These are phyloP conservation scores for Podila clonocystis DNA, from an alignment of 192 early-diverging fungal species.

Conservation along the genomic window DNA sequence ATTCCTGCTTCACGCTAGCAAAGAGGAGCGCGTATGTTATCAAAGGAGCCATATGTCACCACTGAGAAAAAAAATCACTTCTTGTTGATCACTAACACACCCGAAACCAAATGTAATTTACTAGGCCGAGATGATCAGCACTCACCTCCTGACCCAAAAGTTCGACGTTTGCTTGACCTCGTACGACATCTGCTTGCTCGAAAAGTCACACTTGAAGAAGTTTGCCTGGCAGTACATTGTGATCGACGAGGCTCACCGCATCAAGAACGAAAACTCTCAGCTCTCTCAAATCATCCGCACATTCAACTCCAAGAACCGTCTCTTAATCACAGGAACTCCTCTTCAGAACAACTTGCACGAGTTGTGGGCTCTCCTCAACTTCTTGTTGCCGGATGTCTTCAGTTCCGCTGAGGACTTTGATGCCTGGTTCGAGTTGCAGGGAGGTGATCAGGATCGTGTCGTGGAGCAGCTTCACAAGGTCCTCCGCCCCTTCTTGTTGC, in stretches of 20 bases:
- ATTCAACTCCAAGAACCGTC: constrained; percentile 86
- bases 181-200: constrained; percentile 95
- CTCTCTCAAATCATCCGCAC: constrained; percentile 94
- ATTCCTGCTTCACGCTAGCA: constrained; percentile 92
- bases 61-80: not conserved
- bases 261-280: constrained; percentile 99
- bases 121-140: constrained; percentile 64
- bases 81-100: not conserved
- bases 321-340: constrained; percentile 95
- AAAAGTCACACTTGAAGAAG: constrained; percentile 87
- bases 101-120: not conserved
- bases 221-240: constrained; percentile 93
- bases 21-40: constrained; percentile 76
- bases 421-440: constrained; percentile 87
- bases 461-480: constrained; percentile 74
- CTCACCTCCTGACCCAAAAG: constrained; percentile 62
- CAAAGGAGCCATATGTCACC: not conserved
- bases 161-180: constrained; percentile 97
- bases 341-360: constrained; percentile 98
- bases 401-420: constrained; percentile 94
- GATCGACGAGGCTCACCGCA: constrained; percentile 96
- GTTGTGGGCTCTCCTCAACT: constrained; percentile 98
- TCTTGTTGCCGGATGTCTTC: constrained; percentile 97
- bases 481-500: constrained; percentile 83
- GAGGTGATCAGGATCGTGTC: constrained; percentile 76